These are phyloP conservation scores for Sechiopsis laciniata DNA, from an alignment of 306 rosid genomes.

Conservation along the genomic window DNA sequence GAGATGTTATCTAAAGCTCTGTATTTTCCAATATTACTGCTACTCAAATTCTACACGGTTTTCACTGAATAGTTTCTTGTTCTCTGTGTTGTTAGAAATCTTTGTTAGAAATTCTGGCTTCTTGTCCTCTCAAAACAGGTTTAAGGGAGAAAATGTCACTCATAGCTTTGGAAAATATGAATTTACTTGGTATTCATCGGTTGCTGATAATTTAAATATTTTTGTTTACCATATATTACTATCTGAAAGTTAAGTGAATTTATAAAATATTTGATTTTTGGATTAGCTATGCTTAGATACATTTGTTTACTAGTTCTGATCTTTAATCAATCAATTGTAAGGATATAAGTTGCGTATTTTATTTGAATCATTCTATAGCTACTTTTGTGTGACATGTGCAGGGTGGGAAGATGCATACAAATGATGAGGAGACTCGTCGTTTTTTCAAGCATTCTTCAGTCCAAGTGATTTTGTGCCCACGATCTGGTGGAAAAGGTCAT, in stretches of 20 bases:
- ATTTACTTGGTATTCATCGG: no score
- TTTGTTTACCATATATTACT: not conserved
- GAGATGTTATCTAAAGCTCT: no score
- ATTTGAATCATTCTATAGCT: not conserved
- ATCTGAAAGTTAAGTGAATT: not conserved
- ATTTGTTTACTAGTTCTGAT: not conserved
- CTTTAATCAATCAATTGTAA: not conserved
- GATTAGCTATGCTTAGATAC: not conserved
- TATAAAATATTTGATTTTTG: no score
- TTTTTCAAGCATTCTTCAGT: conserved; percentile 83
- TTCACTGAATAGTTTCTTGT: no score
- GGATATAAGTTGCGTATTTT: not conserved
- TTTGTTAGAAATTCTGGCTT: no score
- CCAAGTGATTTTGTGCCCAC: conserved; percentile 61
- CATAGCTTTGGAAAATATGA: no score
- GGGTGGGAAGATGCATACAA: conserved; percentile 64
- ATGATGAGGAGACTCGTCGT: conserved; percentile 63
- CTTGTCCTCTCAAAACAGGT: no score
- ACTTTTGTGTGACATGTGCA: conserved; percentile 26
- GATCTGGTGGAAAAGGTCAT: conserved; percentile 64
- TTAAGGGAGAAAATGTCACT: no score
- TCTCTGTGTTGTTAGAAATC: no score
- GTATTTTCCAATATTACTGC: no score
- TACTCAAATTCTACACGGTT: no score
- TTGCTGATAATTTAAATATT: not conserved